Evolutionary conservation across 768 basidiomycete genomes (phyloP).

Genomic region (Mycena indigotica): DNA sequence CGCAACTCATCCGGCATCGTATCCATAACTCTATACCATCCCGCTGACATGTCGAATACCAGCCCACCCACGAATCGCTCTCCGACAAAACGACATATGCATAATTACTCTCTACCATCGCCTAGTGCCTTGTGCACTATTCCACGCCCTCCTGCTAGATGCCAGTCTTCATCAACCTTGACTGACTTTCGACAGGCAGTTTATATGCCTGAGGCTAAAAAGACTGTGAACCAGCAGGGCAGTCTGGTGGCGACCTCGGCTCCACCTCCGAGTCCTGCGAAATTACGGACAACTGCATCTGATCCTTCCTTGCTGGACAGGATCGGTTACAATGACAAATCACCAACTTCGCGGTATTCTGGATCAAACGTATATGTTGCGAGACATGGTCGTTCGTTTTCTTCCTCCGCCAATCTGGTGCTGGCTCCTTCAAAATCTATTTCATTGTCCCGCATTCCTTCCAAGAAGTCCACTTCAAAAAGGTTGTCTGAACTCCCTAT

Average conservation of each 20-base stretch:
- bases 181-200: slow-evolving; percentile 19
- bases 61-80: slow-evolving; percentile 10
- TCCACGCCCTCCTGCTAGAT: slow-evolving; percentile 7
- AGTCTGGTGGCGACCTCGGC: neutral
- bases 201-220: slow-evolving; percentile 10
- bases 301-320: neutral
- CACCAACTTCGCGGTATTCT: too few species aligned
- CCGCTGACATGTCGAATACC: too few species aligned
- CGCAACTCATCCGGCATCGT: too few species aligned
- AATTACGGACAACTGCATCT: neutral
- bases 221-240: neutral
- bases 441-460: too few species aligned
- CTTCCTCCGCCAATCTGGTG: too few species aligned
- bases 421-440: too few species aligned
- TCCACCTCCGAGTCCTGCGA: too few species aligned
- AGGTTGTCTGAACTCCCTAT: slow-evolving; percentile 12
- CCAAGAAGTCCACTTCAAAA: slow-evolving; percentile 1
- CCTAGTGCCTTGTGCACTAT: slow-evolving; percentile 2
- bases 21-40: neutral
- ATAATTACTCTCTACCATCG: slow-evolving; percentile 21
- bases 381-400: too few species aligned
- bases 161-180: slow-evolving; percentile 14
- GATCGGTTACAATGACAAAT: too few species aligned
- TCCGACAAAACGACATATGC: slow-evolving; percentile 18
- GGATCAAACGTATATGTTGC: too few species aligned